Evolutionary conservation across 73 alveolate species (phyloP), one percentile per base, ranked within the genome.

Genomic region (Tetrahymena thermophila): DNA sequence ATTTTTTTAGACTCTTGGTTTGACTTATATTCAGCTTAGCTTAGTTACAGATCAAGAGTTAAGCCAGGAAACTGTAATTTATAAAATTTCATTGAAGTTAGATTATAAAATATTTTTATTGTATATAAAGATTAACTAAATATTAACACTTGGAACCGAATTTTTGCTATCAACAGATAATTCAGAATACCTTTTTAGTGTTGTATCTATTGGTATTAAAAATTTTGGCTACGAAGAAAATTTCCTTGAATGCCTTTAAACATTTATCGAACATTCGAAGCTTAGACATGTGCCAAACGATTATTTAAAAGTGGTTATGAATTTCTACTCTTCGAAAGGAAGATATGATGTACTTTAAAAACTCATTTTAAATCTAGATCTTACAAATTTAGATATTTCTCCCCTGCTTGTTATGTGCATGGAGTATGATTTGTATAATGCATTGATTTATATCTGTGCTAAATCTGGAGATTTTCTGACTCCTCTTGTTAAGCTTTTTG

Each of bases 381-480:
- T 71, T 28, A 71, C 89, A 71, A 25, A 71, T 31, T 71, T 71
- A 71, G 89, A 71, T 71, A 71, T 71, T 19, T 71, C 89, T 17
- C 89, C 89, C 0, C 89, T 71, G 4, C 89, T 71, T 71, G 89
- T 71, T 71, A 71, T 71, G 89, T 95, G 97, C 43, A 58, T 95
- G 56, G 34, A 71, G 34, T 43, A 50, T 35, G 94, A 85, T 85
- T 34, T 95, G 34, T 85, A 84, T 34, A 93, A 93, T 25, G 84
- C 95, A 42, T 37, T 95, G 21, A 95, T 94, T 95, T 89, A 95
- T 55, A 83, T 95, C n/a, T 95, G 97, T 37, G 56, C 95, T 42
- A 94, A 94, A n/a, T 94, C 94, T 38, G 97, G 95, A n/a, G 97
- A 95, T 89, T 85, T 95, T 37, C 34, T 95, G n/a, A 85, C 97